Evolutionary conservation across 1,284 basidiomycete species (phyloP), one percentile per base, ranked within the genome.

Genomic region (Ustilago sp.): DNA sequence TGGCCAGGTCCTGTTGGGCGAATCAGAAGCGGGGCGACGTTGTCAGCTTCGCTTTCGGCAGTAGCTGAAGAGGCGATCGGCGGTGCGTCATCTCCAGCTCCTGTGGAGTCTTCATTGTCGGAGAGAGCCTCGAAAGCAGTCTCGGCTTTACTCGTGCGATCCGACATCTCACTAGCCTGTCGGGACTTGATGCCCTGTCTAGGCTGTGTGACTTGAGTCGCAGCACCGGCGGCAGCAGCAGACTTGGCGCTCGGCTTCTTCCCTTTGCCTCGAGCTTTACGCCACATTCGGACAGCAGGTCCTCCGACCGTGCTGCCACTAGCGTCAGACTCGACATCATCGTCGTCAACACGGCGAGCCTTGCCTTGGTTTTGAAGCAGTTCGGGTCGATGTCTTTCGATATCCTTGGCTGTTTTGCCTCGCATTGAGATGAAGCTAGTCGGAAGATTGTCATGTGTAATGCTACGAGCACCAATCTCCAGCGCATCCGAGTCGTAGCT

Each of bases 261-360:
- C 6, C 56, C 19, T 50, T 70, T 63, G 34, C 75, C 79, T n/a
- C 68, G 59, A 11, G 64, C 78, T 48, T 77, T 80, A n/a, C 73
- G 56, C 80, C 80, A 81, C 11, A 81, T 52, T 3, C 66, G 57
- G 23, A 71, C 58, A 9, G 72, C 80, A 13, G 80, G 80, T 12
- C 80, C 80, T 3, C 79, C 80, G 0, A 80, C 59, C 0, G 79
- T 81, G 31, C 75, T 77, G 11, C 80, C 80, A 41, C 75, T 79
- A 8, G 63, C 76, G 36, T 80, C 80, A 19, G 68, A 75, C 8
- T 35, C 59, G 7, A 23, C 50, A 17, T 54, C 78, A 4, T 71
- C 71, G 13, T 77, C 74, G 15, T n/a, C 60, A 7, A 23, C 48
- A 15, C 19, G 12, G 39, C 17, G 12, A 28, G 70, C 71, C 28